These are phyloP conservation scores for Colletotrichum magnum DNA, from an alignment of 2,329 filamentous ascomycete species.

Conservation along the genomic window DNA sequence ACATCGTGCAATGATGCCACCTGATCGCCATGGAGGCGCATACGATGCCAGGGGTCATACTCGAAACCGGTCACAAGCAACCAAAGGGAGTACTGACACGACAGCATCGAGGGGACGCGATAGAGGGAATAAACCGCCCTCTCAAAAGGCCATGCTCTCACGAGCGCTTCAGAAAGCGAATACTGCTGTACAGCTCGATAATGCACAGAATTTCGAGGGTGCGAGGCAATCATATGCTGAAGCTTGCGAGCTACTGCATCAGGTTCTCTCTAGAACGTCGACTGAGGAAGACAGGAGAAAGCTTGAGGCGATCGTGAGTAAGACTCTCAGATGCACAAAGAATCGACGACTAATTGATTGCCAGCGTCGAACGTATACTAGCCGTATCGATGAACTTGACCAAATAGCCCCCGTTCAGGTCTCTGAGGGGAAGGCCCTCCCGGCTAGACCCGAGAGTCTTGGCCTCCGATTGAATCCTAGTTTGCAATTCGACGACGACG, in stretches of 20 bases:
- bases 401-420: slow-evolving; percentile 72
- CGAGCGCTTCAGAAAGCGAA: slow-evolving; percentile 95
- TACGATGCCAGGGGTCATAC: slow-evolving; percentile 55
- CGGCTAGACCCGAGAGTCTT: slow-evolving; percentile 76
- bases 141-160: slow-evolving; percentile 97
- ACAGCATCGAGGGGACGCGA: slow-evolving; percentile 52
- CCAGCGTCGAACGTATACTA: slow-evolving; percentile 90
- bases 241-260: slow-evolving; percentile 88
- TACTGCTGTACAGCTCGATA: slow-evolving; percentile 94
- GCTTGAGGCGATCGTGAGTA: slow-evolving; percentile 92
- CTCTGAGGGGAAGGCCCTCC: slow-evolving; percentile 80
- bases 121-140: slow-evolving; percentile 64
- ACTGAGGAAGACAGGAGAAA: slow-evolving; percentile 91
- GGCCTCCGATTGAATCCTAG: slow-evolving; percentile 56
- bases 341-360: slow-evolving; percentile 20
- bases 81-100: slow-evolving; percentile 62
- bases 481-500: slow-evolving; percentile 50
- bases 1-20: slow-evolving; percentile 43
- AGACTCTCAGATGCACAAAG: not conserved
- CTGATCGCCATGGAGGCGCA: slow-evolving; percentile 50
- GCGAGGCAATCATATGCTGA: slow-evolving; percentile 92
- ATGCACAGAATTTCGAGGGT: slow-evolving; percentile 93
- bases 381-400: slow-evolving; percentile 88
- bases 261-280: slow-evolving; percentile 88
- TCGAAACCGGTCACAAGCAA: slow-evolving; percentile 60